These are phyloP conservation scores for Pseudonectria buxi DNA, from an alignment of 2,329 filamentous ascomycete genomes.

Conservation along the genomic window DNA sequence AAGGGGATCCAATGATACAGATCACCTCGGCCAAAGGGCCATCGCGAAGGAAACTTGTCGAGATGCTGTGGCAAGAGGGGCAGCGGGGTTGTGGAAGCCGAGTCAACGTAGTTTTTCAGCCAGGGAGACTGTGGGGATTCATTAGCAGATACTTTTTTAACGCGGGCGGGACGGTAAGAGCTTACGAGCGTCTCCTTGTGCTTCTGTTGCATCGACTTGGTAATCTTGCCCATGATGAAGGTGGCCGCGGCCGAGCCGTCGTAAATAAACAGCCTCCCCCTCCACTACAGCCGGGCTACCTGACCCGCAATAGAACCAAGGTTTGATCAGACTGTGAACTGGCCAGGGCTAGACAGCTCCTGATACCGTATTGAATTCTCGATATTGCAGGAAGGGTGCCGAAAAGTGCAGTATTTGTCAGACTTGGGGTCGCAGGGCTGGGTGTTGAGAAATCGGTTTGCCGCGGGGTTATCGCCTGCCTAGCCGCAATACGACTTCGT, in stretches of 20 bases:
- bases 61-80: conserved; percentile 73
- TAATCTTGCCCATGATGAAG: conserved; percentile 62
- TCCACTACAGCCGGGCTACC: conserved; percentile 43
- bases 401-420: conserved; percentile 2
- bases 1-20: conserved; percentile 97
- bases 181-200: conserved; percentile 61
- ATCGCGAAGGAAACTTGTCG: conserved; percentile 73
- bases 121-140: conserved; percentile 65
- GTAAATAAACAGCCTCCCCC: conserved; percentile 44
- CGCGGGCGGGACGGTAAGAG: neutral
- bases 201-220: conserved; percentile 59
- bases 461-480: too few species aligned
- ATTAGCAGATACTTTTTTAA: conserved; percentile 9
- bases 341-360: conserved; percentile 28
- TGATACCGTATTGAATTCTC: conserved; percentile 1
- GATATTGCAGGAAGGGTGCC: conserved; percentile 1
- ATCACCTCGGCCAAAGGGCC: conserved; percentile 93
- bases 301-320: conserved; percentile 34
- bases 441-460: neutral
- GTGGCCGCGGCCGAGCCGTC: conserved; percentile 53
- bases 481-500: too few species aligned
- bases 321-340: conserved; percentile 27
- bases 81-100: conserved; percentile 61
- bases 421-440: conserved; percentile 2
- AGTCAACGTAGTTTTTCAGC: conserved; percentile 72